phyloP scores from a whole-genome alignment of 108 stramenopile genomes.

The Pseudonitzschia pungens region DNA sequence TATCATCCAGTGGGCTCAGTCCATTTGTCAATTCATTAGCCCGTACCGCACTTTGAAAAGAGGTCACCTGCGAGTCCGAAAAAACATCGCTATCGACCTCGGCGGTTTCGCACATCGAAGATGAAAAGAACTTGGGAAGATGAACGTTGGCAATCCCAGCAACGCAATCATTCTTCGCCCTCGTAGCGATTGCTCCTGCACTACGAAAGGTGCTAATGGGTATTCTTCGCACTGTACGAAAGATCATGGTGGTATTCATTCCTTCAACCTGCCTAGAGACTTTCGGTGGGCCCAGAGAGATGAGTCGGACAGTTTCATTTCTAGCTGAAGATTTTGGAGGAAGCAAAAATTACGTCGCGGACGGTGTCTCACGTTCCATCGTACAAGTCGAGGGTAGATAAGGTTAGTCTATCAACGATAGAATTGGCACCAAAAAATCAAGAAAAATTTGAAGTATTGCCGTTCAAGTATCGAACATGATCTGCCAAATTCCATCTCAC shows the following conservation, averaged over 20 bases:
- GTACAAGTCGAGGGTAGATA: too few relatives aligned
- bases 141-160: background rate
- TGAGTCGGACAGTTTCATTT: too few relatives aligned
- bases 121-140: background rate
- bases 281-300: background rate
- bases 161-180: background rate
- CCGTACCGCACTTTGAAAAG: background rate
- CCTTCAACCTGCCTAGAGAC: background rate
- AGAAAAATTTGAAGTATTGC: too few relatives aligned
- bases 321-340: too few relatives aligned
- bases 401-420: too few relatives aligned
- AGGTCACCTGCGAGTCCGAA: background rate
- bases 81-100: background rate
- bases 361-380: too few relatives aligned
- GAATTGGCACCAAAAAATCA: too few relatives aligned
- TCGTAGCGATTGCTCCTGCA: background rate
- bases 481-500: too few relatives aligned
- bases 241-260: background rate
- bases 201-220: background rate
- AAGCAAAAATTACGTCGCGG: too few relatives aligned
- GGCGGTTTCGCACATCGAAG: background rate
- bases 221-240: background rate
- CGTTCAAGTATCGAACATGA: too few relatives aligned
- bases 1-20: conserved; percentile 56
- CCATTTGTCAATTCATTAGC: conserved; percentile 8